Base-by-base conservation (phyloP, 441 rosid species). In the Corymbia calophylla region DNA sequence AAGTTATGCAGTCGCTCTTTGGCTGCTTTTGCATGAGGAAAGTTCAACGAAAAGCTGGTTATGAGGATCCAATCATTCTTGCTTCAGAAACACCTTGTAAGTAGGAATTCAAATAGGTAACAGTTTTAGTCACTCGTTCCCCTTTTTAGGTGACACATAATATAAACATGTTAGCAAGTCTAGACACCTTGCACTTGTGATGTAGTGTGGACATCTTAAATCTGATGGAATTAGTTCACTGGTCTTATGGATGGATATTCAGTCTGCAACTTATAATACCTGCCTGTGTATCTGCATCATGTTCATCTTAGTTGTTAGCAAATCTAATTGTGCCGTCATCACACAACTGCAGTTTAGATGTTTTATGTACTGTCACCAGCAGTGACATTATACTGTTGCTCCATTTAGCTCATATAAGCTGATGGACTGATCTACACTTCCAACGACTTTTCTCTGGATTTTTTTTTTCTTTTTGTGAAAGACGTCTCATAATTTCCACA, bases 31-130 rank as follows among this genome's bases (percentile, higher is more conserved):
- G 95, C 91, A 66, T 73, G 91, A 93, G 90, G 91, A 91, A 90
- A 87, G 14, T 48, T 80, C 88, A 89, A 60, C 84, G 54, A 13
- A 86, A 29, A 35, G 77, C 19, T 29, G 93, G 92, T 21, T 84
- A 56, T 64, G 95, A 93, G 88, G 94, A 94, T 51, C 94, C 93
- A 9, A 81, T 29, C 87, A 87, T 80, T 62, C 97, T 96, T 91
- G 95, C 96, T 73, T 95, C 97, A 0, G 95, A 94, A 89, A 96
- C 97, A 68, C 93, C 90, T 23, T 96, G 97, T 94, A 93, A 95
- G 97, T 94, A 10, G 54, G 51, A 87, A 62, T 77, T 23, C 29
- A 73, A 21, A 73, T 39, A 0, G 82, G 0, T 39, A 39, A 73
- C 49, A 35, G 29, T 70, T 35, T 73, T 11, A 39, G 49, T 73